These are phyloP conservation scores for Inosperma sp. DNA, from an alignment of 768 basidiomycete genomes.

Conservation along the genomic window DNA sequence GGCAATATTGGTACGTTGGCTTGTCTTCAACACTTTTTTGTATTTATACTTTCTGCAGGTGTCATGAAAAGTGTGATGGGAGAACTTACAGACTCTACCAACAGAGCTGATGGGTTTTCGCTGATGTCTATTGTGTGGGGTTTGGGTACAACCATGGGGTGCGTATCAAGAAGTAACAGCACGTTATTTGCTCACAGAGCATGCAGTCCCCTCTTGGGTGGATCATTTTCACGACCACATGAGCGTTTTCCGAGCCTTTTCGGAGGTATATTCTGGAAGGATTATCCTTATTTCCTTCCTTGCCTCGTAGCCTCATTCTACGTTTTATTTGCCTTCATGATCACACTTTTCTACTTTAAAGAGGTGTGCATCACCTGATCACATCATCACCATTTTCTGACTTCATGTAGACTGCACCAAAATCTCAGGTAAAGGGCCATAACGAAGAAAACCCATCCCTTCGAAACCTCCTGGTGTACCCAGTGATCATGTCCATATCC, in stretches of 20 bases:
- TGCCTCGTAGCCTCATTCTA: constrained; percentile 42
- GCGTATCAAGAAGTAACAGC: constrained; percentile 28
- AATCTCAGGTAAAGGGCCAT: not conserved
- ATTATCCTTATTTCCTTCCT: constrained; percentile 74
- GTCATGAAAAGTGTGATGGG: constrained; percentile 72
- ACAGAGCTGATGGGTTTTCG: constrained; percentile 41
- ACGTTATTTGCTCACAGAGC: constrained; percentile 7
- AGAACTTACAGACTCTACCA: constrained; percentile 59
- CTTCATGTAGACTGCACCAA: constrained; percentile 21
- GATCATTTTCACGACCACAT: constrained; percentile 59
- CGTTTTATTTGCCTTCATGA: constrained; percentile 30
- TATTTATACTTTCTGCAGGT: constrained; percentile 27
- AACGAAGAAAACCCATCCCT: constrained; percentile 32
- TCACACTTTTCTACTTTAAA: constrained; percentile 37
- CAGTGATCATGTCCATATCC: constrained; percentile 56
- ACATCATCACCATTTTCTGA: not conserved
- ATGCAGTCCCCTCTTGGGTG: constrained; percentile 60
- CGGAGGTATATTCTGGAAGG: constrained; percentile 49
- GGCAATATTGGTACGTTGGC: constrained; percentile 50
- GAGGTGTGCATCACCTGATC: constrained; percentile 31
- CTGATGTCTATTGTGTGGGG: constrained; percentile 43
- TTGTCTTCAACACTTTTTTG: constrained; percentile 21
- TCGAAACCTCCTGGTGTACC: constrained; percentile 42
- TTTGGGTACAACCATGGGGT: constrained; percentile 41
- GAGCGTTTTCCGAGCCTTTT: constrained; percentile 64